Conservation (phyloP, 306 rosid genomes). For the Malus fusca region DNA sequence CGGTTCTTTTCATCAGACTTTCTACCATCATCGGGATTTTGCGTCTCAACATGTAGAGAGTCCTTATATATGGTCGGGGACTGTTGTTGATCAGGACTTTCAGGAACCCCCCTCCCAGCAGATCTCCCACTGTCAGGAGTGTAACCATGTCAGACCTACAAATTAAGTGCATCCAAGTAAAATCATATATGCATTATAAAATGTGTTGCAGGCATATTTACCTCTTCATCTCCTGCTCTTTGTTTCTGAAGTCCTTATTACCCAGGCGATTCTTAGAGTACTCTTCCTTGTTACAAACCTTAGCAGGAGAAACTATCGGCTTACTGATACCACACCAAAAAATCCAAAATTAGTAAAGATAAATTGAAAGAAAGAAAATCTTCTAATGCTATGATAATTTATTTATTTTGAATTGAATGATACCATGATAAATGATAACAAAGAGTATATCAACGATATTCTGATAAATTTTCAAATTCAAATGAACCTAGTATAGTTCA, state of each 20-base stretch:
- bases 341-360: neutral
- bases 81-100: constrained; percentile 33
- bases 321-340: constrained; percentile 31
- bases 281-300: constrained; percentile 26
- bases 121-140: constrained; percentile 44
- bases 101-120: constrained; percentile 24
- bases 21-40: constrained; percentile 35
- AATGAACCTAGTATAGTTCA: constrained; percentile 32
- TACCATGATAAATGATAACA: neutral
- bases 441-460: constrained; percentile 3
- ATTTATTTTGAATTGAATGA: neutral
- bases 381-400: neutral
- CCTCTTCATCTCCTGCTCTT: constrained; percentile 41
- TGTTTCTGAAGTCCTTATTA: constrained; percentile 27
- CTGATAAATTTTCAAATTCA: neutral
- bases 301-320: constrained; percentile 37
- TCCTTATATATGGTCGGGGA: constrained; percentile 33
- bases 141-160: constrained; percentile 23
- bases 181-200: constrained; percentile 11
- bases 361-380: neutral
- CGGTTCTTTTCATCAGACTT: constrained; percentile 41
- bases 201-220: constrained; percentile 20
- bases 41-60: constrained; percentile 36
- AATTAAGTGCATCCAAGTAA: constrained; percentile 8
- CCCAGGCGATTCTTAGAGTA: constrained; percentile 25